These are phyloP conservation scores for Cylindrodendrum hubeiense DNA, from an alignment of 2,329 filamentous ascomycete species.

Conservation along the genomic window DNA sequence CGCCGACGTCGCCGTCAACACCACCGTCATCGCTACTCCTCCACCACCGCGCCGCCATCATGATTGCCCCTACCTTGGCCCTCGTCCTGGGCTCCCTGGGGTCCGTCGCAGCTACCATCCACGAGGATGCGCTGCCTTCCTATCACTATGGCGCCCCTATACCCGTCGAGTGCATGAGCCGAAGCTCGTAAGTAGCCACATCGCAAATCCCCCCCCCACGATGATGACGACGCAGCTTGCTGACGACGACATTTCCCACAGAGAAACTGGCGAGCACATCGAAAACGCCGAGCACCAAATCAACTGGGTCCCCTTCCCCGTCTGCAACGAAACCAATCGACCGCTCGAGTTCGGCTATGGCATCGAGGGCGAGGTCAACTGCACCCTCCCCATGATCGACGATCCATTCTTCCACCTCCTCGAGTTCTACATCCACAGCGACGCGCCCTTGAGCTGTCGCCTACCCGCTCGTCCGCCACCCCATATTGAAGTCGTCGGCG, in stretches of 20 bases:
- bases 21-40: neutral
- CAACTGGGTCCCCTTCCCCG: constrained; percentile 91
- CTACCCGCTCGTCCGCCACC: constrained; percentile 80
- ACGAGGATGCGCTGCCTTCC: constrained; percentile 64
- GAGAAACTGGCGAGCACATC: constrained; percentile 91
- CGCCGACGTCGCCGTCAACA: constrained; percentile 1
- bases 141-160: constrained; percentile 77
- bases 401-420: constrained; percentile 89
- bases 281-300: constrained; percentile 84
- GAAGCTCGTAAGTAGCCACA: constrained; percentile 71
- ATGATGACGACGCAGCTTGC: neutral
- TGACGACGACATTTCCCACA: constrained; percentile 49
- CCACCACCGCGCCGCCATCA: constrained; percentile 28
- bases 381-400: constrained; percentile 81
- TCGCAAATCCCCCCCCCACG: neutral
- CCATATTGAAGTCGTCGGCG: constrained; percentile 67
- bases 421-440: constrained; percentile 98
- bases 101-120: constrained; percentile 44
- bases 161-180: constrained; percentile 79
- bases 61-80: constrained; percentile 33
- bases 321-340: constrained; percentile 87
- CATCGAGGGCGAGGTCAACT: constrained; percentile 83
- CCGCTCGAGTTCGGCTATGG: constrained; percentile 91
- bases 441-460: constrained; percentile 92
- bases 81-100: constrained; percentile 43